These are phyloP conservation scores for Fraxinus sp. DNA, from an alignment of 305 asterid species.

Conservation along the genomic window DNA sequence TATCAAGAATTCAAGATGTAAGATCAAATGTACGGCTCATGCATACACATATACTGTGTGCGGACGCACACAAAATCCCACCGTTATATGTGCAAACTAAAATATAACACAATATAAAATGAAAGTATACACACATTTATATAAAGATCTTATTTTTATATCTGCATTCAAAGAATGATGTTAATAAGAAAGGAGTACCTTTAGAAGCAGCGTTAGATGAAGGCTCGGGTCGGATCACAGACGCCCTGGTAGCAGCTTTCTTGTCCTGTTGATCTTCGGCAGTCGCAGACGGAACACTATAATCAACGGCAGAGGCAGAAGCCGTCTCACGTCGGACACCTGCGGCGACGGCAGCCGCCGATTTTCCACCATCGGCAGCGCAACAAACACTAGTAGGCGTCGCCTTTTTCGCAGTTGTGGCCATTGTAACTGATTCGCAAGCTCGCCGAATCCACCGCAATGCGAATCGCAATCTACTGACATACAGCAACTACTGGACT, in stretches of 20 bases:
- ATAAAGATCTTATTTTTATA: not conserved
- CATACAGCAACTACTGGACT: slow-evolving; percentile 74
- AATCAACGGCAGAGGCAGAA: slow-evolving; percentile 31
- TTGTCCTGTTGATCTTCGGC: slow-evolving; percentile 44
- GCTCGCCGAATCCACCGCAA: slow-evolving; percentile 77
- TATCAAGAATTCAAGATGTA: slow-evolving; percentile 5
- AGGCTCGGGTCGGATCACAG: slow-evolving; percentile 51
- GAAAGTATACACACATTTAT: not conserved
- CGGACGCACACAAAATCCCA: not conserved
- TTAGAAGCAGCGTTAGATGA: slow-evolving; percentile 47
- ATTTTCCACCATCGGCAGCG: slow-evolving; percentile 31
- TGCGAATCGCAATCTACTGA: slow-evolving; percentile 72
- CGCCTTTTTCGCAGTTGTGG: slow-evolving; percentile 86
- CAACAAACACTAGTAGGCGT: slow-evolving; percentile 47
- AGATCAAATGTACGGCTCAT: slow-evolving; percentile 30
- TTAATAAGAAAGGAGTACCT: slow-evolving; percentile 42
- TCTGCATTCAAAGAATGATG: slow-evolving; percentile 12
- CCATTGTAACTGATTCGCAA: slow-evolving; percentile 87
- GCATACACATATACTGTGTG: slow-evolving; percentile 21
- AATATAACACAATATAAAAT: not conserved
- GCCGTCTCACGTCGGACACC: slow-evolving; percentile 50
- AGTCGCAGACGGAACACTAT: slow-evolving; percentile 32
- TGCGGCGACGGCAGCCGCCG: slow-evolving; percentile 34
- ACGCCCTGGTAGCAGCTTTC: slow-evolving; percentile 37
- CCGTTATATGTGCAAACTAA: not conserved